Percentiles rank a stretch among this genome's conserved stretches.
These are phyloP conservation scores for Saccharomycodes ludwigii DNA, from an alignment of 805 yeast species.

Conservation along the genomic window DNA sequence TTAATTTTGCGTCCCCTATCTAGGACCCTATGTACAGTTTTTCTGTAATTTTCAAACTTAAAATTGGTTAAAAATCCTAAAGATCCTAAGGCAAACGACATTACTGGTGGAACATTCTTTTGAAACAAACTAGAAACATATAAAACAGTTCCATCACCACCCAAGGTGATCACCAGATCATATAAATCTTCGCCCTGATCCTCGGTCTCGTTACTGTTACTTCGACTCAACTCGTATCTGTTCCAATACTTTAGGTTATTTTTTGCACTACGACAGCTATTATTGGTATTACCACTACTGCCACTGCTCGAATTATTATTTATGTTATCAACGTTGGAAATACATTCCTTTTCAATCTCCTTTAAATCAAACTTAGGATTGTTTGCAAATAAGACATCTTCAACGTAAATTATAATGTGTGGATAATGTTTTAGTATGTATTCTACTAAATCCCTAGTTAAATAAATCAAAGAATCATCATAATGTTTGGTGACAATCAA, in stretches of 20 bases:
- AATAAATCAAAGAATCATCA: conserved; percentile 61
- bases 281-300: background rate
- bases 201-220: no score
- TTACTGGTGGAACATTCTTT: conserved; percentile 78
- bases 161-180: conserved; percentile 78
- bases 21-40: conserved; percentile 43
- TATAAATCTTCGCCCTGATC: conserved; percentile 29
- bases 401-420: conserved; percentile 53
- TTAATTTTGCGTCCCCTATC: conserved; percentile 64
- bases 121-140: conserved; percentile 82
- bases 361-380: conserved; percentile 53
- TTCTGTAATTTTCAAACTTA: conserved; percentile 59
- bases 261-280: background rate
- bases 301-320: background rate
- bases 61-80: conserved; percentile 87
- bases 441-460: conserved; percentile 69
- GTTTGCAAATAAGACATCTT: conserved; percentile 41
- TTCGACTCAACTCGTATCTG: no score
- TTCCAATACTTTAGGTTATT: conserved; percentile 49
- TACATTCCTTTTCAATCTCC: conserved; percentile 33
- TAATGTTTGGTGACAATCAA: conserved; percentile 85
- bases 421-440: conserved; percentile 45
- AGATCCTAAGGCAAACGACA: conserved; percentile 82
- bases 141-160: conserved; percentile 95
- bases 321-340: background rate